Conservation (phyloP, 768 basidiomycete species). For the Melanogaster broomeanus region DNA sequence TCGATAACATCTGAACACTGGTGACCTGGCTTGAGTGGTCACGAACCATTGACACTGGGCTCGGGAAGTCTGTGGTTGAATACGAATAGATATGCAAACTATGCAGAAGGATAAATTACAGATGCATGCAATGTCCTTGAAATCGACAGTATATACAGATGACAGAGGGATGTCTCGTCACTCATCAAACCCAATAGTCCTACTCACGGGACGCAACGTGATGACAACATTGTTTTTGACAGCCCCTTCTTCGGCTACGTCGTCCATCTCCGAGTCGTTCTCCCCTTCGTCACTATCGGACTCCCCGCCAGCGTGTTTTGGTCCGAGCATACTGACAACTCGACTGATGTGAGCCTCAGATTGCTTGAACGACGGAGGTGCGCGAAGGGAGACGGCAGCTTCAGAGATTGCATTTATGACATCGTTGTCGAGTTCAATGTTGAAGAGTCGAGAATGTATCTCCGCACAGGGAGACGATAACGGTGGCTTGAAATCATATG, state of each 20-base stretch:
- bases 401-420: slow-evolving; percentile 56
- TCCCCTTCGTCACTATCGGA: slow-evolving; percentile 66
- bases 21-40: too few species aligned
- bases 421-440: slow-evolving; percentile 70
- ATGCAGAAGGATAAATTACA: not conserved
- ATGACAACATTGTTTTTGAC: slow-evolving; percentile 55
- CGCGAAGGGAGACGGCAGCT: slow-evolving; percentile 51
- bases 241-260: slow-evolving; percentile 38
- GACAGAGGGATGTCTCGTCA: slow-evolving; percentile 5
- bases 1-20: too few species aligned
- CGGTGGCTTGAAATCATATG: slow-evolving; percentile 87
- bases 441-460: slow-evolving; percentile 95
- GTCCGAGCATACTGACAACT: slow-evolving; percentile 65
- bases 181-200: slow-evolving; percentile 56
- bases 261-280: slow-evolving; percentile 50
- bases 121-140: not conserved
- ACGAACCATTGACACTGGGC: too few species aligned
- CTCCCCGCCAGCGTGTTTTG: slow-evolving; percentile 48
- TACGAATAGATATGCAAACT: not conserved
- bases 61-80: not conserved
- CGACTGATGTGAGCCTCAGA: slow-evolving; percentile 42
- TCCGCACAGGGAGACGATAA: slow-evolving; percentile 88
- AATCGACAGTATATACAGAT: not conserved
- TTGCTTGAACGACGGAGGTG: slow-evolving; percentile 44
- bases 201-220: slow-evolving; percentile 56